These are phyloP conservation scores for Lasiosphaeria ovina DNA, from an alignment of 495 filamentous ascomycete genomes.

Conservation along the genomic window DNA sequence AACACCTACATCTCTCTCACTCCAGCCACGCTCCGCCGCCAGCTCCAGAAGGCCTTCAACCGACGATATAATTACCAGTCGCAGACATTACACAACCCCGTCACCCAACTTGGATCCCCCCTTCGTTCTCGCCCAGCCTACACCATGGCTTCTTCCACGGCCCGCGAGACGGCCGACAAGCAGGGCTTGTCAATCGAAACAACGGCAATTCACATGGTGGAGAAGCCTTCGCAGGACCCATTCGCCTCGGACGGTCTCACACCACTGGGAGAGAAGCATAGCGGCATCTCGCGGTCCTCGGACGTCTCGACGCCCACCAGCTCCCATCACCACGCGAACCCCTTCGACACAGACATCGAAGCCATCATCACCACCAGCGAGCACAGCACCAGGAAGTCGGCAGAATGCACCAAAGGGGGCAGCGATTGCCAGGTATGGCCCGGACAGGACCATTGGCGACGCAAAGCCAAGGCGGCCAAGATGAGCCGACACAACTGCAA, in stretches of 20 bases:
- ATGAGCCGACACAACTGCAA: slow-evolving; percentile 43
- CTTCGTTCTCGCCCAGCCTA: neutral
- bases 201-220: slow-evolving; percentile 16
- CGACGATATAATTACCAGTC: slow-evolving; percentile 24
- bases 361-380: slow-evolving; percentile 41
- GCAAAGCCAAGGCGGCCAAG: slow-evolving; percentile 48
- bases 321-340: slow-evolving; percentile 29
- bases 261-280: slow-evolving; percentile 29
- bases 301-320: slow-evolving; percentile 40
- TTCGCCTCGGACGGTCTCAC: slow-evolving; percentile 27
- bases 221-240: slow-evolving; percentile 30
- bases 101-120: neutral
- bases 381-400: slow-evolving; percentile 30
- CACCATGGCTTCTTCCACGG: slow-evolving; percentile 29
- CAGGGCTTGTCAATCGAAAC: slow-evolving; percentile 35
- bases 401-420: slow-evolving; percentile 29
- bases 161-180: slow-evolving; percentile 27
- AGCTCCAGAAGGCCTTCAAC: too few relatives aligned
- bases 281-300: slow-evolving; percentile 27
- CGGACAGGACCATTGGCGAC: slow-evolving; percentile 49
- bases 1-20: neutral
- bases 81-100: slow-evolving; percentile 11
- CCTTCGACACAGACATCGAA: slow-evolving; percentile 50
- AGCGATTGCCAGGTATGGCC: slow-evolving; percentile 50
- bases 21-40: too few relatives aligned